phyloP scores from a whole-genome alignment of 2,329 filamentous ascomycete species.

The Pseudogymnoascus sp. region DNA sequence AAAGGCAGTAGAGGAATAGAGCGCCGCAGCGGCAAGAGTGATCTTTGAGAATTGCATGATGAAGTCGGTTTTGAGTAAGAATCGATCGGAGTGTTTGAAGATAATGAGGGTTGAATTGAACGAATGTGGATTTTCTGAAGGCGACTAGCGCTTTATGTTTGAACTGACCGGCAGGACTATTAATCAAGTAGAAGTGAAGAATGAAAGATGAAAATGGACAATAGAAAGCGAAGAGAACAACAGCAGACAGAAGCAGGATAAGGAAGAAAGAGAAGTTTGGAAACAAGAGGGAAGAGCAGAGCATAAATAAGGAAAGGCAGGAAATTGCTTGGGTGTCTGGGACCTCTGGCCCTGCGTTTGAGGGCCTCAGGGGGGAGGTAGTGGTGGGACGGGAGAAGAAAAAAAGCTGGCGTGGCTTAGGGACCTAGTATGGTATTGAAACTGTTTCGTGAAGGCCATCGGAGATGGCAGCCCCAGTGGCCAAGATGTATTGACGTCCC shows the following conservation, averaged over 20 bases:
- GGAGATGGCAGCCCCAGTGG: not conserved
- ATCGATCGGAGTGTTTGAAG: not conserved
- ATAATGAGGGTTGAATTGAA: not conserved
- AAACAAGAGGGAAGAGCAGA: slow-evolving; percentile 9
- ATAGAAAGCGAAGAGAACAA: slow-evolving; percentile 7
- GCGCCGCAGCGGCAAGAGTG: not conserved
- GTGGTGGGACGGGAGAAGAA: slow-evolving; percentile 1
- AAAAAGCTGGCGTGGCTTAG: slow-evolving; percentile 2
- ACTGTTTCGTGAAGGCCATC: slow-evolving; percentile 5
- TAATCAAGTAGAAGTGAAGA: slow-evolving; percentile 7
- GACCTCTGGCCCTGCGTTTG: not conserved
- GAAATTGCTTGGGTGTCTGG: not conserved
- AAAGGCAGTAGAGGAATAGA: not conserved
- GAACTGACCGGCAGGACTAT: slow-evolving; percentile 11
- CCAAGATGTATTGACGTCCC: not conserved
- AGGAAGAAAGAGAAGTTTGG: slow-evolving; percentile 6
- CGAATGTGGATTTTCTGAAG: not conserved
- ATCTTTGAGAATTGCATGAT: not conserved
- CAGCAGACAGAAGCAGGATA: slow-evolving; percentile 5
- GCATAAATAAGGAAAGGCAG: slow-evolving; percentile 9
- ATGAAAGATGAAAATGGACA: slow-evolving; percentile 9
- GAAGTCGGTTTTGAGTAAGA: not conserved
- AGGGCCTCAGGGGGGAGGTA: not conserved
- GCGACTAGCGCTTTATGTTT: slow-evolving; percentile 12
- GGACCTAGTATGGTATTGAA: slow-evolving; percentile 6